Evolutionary conservation across 208 protist genomes (phyloP).

Genomic region (Novymonas esmeraldas): DNA sequence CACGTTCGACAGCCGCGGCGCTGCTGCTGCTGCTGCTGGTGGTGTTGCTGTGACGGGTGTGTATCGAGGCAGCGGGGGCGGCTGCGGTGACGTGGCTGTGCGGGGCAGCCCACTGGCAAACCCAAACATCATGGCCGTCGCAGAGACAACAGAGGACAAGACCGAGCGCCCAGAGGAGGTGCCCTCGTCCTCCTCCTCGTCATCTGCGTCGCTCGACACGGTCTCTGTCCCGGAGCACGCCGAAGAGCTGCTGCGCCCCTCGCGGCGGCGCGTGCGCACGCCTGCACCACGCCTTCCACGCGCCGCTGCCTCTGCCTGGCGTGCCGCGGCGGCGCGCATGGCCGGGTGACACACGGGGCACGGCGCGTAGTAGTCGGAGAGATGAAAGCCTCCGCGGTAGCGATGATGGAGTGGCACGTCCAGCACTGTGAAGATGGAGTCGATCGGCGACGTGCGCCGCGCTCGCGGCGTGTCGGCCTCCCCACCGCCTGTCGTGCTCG

Average conservation of each 20-base stretch:
- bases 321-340: slow-evolving; percentile 1
- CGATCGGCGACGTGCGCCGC: background rate
- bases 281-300: no score
- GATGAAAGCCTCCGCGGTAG: slow-evolving; percentile 33
- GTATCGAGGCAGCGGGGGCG: background rate
- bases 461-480: background rate
- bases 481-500: background rate
- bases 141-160: slow-evolving; percentile 12
- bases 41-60: background rate
- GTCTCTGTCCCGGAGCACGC: background rate
- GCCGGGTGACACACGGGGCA: slow-evolving; percentile 39
- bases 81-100: background rate
- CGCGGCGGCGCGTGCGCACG: no score
- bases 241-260: no score
- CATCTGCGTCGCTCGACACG: slow-evolving; percentile 1
- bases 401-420: slow-evolving; percentile 21
- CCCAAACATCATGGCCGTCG: slow-evolving; percentile 1
- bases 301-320: background rate
- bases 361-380: slow-evolving; percentile 34
- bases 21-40: background rate
- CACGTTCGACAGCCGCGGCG: no score
- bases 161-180: background rate
- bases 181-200: no score
- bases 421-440: slow-evolving; percentile 28
- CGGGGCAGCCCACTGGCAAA: slow-evolving; percentile 6